Evolutionary conservation across 2,329 filamentous ascomycete species (phyloP).

Genomic region (Cordyceps militaris): DNA sequence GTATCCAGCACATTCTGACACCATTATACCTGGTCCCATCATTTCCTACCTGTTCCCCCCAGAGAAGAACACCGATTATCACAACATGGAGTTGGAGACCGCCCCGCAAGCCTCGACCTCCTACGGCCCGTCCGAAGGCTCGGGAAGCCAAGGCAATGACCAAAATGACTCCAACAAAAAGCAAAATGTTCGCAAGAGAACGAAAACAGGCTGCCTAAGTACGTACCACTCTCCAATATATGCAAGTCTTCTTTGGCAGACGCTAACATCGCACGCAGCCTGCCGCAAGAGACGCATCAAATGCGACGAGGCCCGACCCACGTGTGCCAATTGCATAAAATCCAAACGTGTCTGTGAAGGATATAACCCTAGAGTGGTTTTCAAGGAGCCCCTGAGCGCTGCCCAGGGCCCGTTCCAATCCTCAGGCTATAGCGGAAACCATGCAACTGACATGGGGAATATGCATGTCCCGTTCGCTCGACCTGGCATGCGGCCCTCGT

Average conservation of each 20-base stretch:
- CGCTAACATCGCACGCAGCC: constrained; percentile 40
- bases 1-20: background rate
- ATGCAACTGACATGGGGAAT: constrained; percentile 24
- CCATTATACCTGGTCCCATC: background rate
- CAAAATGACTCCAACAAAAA: constrained; percentile 42
- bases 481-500: constrained; percentile 19
- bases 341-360: constrained; percentile 79
- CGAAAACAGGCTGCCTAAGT: constrained; percentile 91
- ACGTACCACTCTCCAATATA: constrained; percentile 27
- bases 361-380: constrained; percentile 73
- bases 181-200: constrained; percentile 56
- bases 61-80: background rate
- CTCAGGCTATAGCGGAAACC: constrained; percentile 7
- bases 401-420: constrained; percentile 7
- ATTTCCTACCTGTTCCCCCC: background rate
- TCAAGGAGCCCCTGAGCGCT: constrained; percentile 64
- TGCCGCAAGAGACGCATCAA: constrained; percentile 95
- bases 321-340: constrained; percentile 78
- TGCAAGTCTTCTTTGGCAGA: background rate
- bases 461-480: constrained; percentile 5
- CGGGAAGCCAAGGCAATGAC: constrained; percentile 28
- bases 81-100: constrained; percentile 10
- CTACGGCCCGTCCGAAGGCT: constrained; percentile 18
- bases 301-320: constrained; percentile 83
- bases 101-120: background rate